phyloP scores from a whole-genome alignment of 2,329 filamentous ascomycete genomes.

The Corynespora cassiicola region DNA sequence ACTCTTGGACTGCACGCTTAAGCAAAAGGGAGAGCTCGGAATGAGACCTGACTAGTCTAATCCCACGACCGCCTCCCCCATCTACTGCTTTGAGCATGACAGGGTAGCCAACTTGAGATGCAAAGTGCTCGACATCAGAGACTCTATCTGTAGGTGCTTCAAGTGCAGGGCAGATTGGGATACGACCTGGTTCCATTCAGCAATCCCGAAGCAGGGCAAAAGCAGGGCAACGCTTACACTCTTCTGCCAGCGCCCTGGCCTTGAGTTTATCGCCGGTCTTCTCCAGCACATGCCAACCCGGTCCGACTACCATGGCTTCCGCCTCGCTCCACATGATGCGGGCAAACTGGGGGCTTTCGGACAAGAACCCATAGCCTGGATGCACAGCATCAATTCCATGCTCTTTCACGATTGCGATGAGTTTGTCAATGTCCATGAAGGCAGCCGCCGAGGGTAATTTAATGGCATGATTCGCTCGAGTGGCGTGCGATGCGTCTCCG shows the following conservation, averaged over 20 bases:
- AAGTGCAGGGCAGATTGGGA: constrained; percentile 60
- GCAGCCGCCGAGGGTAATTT: constrained; percentile 57
- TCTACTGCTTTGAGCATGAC: constrained; percentile 71
- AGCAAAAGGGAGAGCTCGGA: constrained; percentile 55
- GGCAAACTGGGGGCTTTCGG: constrained; percentile 61
- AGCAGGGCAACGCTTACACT: constrained; percentile 50
- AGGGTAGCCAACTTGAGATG: constrained; percentile 60
- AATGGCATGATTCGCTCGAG: constrained; percentile 59
- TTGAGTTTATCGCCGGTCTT: constrained; percentile 64
- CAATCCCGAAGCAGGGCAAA: background rate
- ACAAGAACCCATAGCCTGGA: constrained; percentile 69
- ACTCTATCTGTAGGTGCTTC: constrained; percentile 50
- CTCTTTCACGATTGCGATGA: constrained; percentile 56
- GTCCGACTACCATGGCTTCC: constrained; percentile 59
- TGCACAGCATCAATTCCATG: constrained; percentile 63
- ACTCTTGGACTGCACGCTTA: constrained; percentile 62
- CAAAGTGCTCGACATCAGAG: constrained; percentile 62
- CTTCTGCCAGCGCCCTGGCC: constrained; percentile 58
- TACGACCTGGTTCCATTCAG: constrained; percentile 37
- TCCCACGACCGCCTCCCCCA: constrained; percentile 67
- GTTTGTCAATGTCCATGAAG: constrained; percentile 59
- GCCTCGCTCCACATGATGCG: constrained; percentile 57
- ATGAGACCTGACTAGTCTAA: constrained; percentile 58
- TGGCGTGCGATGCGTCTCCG: constrained; percentile 62
- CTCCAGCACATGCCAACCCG: constrained; percentile 63